phyloP scores from a whole-genome alignment of 768 basidiomycete genomes.

The Hericium coralloides region DNA sequence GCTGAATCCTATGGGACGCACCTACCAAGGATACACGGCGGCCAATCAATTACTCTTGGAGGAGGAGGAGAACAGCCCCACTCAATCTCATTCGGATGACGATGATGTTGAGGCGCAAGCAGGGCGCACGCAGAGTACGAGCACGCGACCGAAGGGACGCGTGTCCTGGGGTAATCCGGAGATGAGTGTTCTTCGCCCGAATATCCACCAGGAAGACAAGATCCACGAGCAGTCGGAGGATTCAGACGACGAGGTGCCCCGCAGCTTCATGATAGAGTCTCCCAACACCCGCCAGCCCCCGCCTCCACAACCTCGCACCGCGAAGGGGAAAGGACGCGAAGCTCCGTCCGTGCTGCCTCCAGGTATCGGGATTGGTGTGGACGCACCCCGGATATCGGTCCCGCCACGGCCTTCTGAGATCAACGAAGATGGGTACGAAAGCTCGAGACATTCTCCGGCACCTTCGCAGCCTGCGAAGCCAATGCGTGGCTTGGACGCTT shows the following conservation, averaged over 20 bases:
- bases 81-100: constrained; percentile 29
- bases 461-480: constrained; percentile 27
- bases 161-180: constrained; percentile 55
- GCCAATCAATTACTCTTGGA: constrained; percentile 64
- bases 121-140: constrained; percentile 25
- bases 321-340: constrained; percentile 30
- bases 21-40: constrained; percentile 67
- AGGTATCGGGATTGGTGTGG: background rate
- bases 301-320: constrained; percentile 12
- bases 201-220: constrained; percentile 61
- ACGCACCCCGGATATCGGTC: constrained; percentile 41
- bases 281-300: constrained; percentile 22
- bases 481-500: constrained; percentile 68
- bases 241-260: constrained; percentile 79
- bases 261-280: constrained; percentile 80
- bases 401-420: constrained; percentile 63
- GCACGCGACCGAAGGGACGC: constrained; percentile 35
- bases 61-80: constrained; percentile 54
- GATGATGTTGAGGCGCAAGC: constrained; percentile 50
- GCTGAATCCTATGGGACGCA: constrained; percentile 71
- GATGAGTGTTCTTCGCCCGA: constrained; percentile 54
- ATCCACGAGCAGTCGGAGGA: constrained; percentile 45
- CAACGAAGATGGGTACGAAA: constrained; percentile 27
- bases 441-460: constrained; percentile 3
- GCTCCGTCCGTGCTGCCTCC: constrained; percentile 4